phyloP scores from a whole-genome alignment of 2,329 filamentous ascomycete species.

The Talaromyces rugulosus region DNA sequence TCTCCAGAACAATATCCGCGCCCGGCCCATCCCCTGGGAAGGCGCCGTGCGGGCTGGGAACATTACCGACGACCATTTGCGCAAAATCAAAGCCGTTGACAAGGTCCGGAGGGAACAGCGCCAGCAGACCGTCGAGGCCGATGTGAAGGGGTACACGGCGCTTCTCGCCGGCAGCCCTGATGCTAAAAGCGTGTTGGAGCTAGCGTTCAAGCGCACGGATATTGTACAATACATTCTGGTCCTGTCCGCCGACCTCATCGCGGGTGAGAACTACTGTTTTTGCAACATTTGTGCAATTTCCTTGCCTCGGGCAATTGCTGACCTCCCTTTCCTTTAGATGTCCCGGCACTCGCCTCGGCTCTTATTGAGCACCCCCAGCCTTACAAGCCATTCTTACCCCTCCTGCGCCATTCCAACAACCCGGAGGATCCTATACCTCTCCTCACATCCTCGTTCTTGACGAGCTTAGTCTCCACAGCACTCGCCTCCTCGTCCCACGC shows the following conservation, averaged over 20 bases:
- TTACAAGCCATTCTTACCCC: slow-evolving; percentile 74
- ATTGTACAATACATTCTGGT: slow-evolving; percentile 95
- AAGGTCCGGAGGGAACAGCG: slow-evolving; percentile 92
- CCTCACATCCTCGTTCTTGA: slow-evolving; percentile 81
- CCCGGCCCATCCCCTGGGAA: slow-evolving; percentile 95
- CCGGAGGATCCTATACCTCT: slow-evolving; percentile 84
- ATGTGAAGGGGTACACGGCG: slow-evolving; percentile 73
- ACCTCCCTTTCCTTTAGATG: slow-evolving; percentile 52
- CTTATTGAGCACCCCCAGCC: slow-evolving; percentile 67
- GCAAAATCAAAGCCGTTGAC: slow-evolving; percentile 93
- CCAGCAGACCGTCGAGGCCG: slow-evolving; percentile 72
- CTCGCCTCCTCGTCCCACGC: slow-evolving; percentile 58
- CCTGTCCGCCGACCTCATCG: slow-evolving; percentile 78
- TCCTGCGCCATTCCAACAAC: slow-evolving; percentile 78
- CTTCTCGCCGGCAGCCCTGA: slow-evolving; percentile 69
- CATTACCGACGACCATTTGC: slow-evolving; percentile 88
- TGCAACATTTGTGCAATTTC: background rate
- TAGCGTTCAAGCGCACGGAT: slow-evolving; percentile 77
- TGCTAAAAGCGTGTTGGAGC: slow-evolving; percentile 74
- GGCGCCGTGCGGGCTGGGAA: slow-evolving; percentile 89
- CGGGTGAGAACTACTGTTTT: slow-evolving; percentile 53
- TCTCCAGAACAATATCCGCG: slow-evolving; percentile 94
- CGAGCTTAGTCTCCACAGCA: slow-evolving; percentile 67
- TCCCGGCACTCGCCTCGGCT: slow-evolving; percentile 71
- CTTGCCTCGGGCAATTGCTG: background rate